phyloP scores from a whole-genome alignment of 805 yeast species.

The Torulaspora microellipsoides region DNA sequence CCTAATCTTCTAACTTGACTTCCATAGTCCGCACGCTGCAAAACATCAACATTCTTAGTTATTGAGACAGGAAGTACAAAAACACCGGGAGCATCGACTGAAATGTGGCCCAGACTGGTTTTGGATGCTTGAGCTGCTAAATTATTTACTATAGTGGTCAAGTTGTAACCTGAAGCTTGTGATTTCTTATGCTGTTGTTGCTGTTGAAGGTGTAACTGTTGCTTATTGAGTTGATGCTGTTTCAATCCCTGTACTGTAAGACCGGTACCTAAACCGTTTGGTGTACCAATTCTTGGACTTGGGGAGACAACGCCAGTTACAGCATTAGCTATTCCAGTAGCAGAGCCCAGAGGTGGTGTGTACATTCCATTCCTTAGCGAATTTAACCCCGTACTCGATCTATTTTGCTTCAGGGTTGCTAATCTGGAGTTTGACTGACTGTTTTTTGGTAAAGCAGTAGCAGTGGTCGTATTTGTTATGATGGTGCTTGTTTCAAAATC shows the following conservation, averaged over 20 bases:
- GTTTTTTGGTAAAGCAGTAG: slow-evolving; percentile 23
- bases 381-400: slow-evolving; percentile 15
- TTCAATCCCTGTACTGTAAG: slow-evolving; percentile 25
- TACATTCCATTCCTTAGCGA: slow-evolving; percentile 20
- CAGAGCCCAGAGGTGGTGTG: slow-evolving; percentile 16
- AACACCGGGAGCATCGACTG: slow-evolving; percentile 28
- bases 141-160: slow-evolving; percentile 24
- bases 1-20: slow-evolving; percentile 23
- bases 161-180: slow-evolving; percentile 22
- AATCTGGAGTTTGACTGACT: slow-evolving; percentile 18
- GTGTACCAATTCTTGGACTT: slow-evolving; percentile 10
- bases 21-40: slow-evolving; percentile 34
- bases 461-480: slow-evolving; percentile 18
- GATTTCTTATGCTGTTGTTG: slow-evolving; percentile 16
- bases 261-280: slow-evolving; percentile 12
- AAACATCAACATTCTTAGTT: slow-evolving; percentile 33
- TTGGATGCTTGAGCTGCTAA: slow-evolving; percentile 28
- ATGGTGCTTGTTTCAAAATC: slow-evolving; percentile 33
- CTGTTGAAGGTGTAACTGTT: slow-evolving; percentile 22
- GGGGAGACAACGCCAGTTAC: slow-evolving; percentile 4
- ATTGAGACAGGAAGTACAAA: slow-evolving; percentile 26
- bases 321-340: slow-evolving; percentile 11
- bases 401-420: slow-evolving; percentile 17
- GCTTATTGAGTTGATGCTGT: slow-evolving; percentile 25
- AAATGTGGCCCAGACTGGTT: slow-evolving; percentile 20